Evolutionary conservation across 306 rosid species (phyloP).

Genomic region (Dicorynia guianensis): DNA sequence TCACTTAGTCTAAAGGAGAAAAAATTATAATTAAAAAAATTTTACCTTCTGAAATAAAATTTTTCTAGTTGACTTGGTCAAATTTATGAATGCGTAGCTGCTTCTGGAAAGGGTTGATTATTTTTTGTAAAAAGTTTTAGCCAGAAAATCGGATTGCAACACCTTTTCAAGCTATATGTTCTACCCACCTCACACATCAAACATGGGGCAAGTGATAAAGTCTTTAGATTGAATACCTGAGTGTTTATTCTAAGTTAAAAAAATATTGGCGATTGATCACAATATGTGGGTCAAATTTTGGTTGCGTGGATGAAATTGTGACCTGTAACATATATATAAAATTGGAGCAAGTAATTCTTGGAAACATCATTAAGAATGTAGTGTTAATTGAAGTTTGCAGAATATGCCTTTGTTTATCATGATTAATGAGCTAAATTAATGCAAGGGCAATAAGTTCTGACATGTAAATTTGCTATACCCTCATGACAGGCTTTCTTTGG

Average conservation of each 20-base stretch:
- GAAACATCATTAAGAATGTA: not conserved
- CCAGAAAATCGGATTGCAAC: not conserved
- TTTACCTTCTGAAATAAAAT: not conserved
- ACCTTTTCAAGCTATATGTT: constrained; percentile 8
- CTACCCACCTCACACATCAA: too few relatives aligned
- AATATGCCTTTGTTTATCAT: constrained; percentile 1
- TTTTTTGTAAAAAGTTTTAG: not conserved
- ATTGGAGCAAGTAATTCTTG: constrained; percentile 20
- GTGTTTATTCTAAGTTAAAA: constrained; percentile 11
- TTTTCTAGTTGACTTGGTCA: constrained; percentile 14
- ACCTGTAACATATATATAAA: not conserved
- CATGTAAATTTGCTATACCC: not conserved
- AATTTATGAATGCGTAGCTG: not conserved
- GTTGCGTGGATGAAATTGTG: not conserved
- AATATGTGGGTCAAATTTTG: not conserved
- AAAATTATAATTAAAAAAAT: too few relatives aligned
- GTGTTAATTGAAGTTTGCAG: constrained; percentile 19
- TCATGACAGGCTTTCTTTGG: constrained; percentile 89
- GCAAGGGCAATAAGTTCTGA: constrained; percentile 36
- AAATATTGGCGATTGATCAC: not conserved
- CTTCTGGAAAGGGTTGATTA: constrained; percentile 1
- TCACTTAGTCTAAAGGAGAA: too few relatives aligned
- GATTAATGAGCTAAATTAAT: constrained; percentile 1
- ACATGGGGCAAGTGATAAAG: not conserved
- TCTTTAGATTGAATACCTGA: not conserved